phyloP scores from a whole-genome alignment of 2,329 filamentous ascomycete genomes.

The Fusarium oxysporum region DNA sequence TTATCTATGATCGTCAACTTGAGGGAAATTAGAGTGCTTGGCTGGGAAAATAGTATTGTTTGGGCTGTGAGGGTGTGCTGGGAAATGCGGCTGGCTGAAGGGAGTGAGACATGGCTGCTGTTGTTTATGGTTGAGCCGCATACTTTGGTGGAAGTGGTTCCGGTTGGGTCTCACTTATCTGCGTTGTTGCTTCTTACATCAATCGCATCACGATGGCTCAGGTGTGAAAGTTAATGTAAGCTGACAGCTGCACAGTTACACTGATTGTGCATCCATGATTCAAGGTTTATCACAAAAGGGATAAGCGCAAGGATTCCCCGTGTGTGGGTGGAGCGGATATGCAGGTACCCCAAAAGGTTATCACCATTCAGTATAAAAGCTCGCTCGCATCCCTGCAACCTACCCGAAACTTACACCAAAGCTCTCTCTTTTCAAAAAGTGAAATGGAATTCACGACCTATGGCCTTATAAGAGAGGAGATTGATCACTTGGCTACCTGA shows the following conservation, averaged over 20 bases:
- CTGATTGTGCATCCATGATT: background rate
- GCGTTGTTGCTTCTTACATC: background rate
- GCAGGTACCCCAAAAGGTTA: constrained; percentile 31
- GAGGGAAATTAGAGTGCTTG: constrained; percentile 22
- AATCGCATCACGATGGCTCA: background rate
- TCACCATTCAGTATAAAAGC: constrained; percentile 1
- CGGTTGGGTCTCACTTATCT: background rate
- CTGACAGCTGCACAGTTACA: background rate
- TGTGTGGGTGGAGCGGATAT: constrained; percentile 22
- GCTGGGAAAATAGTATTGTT: background rate
- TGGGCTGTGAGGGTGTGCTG: background rate
- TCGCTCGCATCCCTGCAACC: background rate
- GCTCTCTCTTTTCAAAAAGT: background rate
- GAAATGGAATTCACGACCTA: no score
- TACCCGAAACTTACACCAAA: background rate
- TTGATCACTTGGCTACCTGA: background rate
- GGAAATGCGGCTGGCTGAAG: background rate
- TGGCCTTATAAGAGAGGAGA: no score
- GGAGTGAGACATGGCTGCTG: constrained; percentile 10
- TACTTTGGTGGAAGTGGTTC: background rate
- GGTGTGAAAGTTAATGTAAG: no score
- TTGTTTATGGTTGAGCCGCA: constrained; percentile 6
- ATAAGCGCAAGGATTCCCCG: background rate
- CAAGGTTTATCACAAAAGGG: constrained; percentile 4
- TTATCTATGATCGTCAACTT: constrained; percentile 12